Conservation (phyloP, 2,329 filamentous ascomycete species). For the Trichoderma aggressivum region DNA sequence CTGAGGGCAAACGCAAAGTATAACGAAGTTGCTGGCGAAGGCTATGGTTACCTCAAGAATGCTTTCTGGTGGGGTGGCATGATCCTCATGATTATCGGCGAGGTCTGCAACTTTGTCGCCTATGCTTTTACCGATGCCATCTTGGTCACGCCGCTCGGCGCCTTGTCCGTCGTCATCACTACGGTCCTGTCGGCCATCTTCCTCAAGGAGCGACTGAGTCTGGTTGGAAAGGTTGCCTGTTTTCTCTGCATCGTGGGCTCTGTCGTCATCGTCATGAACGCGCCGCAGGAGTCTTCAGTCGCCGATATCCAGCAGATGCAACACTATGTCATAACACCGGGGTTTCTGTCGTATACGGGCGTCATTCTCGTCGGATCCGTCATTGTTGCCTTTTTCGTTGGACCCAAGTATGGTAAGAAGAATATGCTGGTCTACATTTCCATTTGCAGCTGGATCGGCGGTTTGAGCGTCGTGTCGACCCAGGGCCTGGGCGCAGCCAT, state of each 20-base stretch:
- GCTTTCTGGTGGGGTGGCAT: slow-evolving; percentile 93
- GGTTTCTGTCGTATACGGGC: slow-evolving; percentile 81
- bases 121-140: slow-evolving; percentile 98
- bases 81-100: slow-evolving; percentile 93
- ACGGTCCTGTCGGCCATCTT: slow-evolving; percentile 91
- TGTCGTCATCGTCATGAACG: slow-evolving; percentile 91
- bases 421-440: slow-evolving; percentile 97
- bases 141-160: slow-evolving; percentile 86
- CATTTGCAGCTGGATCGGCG: slow-evolving; percentile 93
- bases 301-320: slow-evolving; percentile 90
- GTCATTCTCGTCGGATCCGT: slow-evolving; percentile 71
- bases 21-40: slow-evolving; percentile 90
- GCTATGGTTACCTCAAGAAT: slow-evolving; percentile 96
- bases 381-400: slow-evolving; percentile 75
- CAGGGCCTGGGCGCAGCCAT: slow-evolving; percentile 91
- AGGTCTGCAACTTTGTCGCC: slow-evolving; percentile 95
- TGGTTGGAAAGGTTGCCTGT: slow-evolving; percentile 93
- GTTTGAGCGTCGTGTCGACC: slow-evolving; percentile 89
- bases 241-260: slow-evolving; percentile 93
- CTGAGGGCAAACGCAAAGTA: slow-evolving; percentile 94
- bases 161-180: slow-evolving; percentile 86
- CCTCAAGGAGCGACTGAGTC: slow-evolving; percentile 89
- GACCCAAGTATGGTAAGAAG: slow-evolving; percentile 87
- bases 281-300: slow-evolving; percentile 80
- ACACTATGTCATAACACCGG: slow-evolving; percentile 76